A percentile compares a stretch with the other conserved stretches of the same genome.
Conservation (phyloP, 1,284 basidiomycete species). For the Puccinia hordei region DNA sequence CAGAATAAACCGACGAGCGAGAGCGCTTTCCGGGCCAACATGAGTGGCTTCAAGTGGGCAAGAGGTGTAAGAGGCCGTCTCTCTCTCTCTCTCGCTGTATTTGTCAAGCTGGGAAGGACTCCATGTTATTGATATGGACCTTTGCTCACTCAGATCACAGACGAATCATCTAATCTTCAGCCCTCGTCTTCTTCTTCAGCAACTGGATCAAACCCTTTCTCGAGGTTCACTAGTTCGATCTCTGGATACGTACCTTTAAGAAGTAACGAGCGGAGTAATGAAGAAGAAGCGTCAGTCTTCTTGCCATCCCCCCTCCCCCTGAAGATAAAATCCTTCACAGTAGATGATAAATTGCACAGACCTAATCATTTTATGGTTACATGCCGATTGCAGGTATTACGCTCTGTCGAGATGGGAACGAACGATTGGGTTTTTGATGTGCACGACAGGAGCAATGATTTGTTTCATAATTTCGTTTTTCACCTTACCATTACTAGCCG, state of each 20-base stretch:
- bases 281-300: slow-evolving; percentile 94
- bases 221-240: slow-evolving; percentile 61
- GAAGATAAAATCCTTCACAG: not conserved
- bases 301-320: not conserved
- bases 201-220: slow-evolving; percentile 64
- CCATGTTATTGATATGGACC: not conserved
- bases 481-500: slow-evolving; percentile 74
- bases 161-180: not conserved
- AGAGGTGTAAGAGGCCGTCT: not conserved
- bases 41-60: slow-evolving; percentile 41
- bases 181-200: not conserved
- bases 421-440: slow-evolving; percentile 93
- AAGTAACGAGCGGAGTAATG: slow-evolving; percentile 78
- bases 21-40: slow-evolving; percentile 7
- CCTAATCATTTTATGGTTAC: no score
- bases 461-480: slow-evolving; percentile 91
- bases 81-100: not conserved
- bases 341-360: no score
- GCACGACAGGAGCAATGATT: slow-evolving; percentile 82
- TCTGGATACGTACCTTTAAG: slow-evolving; percentile 83
- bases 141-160: no score
- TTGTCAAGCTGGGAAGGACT: not conserved
- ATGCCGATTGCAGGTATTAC: slow-evolving; percentile 62
- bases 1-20: not conserved
- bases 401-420: slow-evolving; percentile 86